Conservation (phyloP, 192 early-diverging fungal species). For the Backusella westeae region DNA sequence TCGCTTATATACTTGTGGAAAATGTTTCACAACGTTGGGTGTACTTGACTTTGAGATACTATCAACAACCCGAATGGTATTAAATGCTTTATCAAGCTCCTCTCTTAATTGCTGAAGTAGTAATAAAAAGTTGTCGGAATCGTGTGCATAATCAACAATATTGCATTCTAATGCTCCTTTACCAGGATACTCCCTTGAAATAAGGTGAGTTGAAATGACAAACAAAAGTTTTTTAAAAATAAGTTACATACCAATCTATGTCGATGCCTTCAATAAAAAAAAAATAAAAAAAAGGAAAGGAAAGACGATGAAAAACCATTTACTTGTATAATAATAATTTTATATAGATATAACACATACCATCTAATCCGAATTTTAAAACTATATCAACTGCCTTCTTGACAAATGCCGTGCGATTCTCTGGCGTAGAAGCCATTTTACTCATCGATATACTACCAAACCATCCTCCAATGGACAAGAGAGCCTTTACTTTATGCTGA, state of each 20-base stretch:
- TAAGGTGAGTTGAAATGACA: not conserved
- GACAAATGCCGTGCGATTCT: not conserved
- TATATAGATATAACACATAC: not conserved
- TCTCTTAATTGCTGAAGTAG: not conserved
- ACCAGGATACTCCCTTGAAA: slow-evolving; percentile 1
- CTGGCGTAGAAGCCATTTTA: slow-evolving; percentile 5
- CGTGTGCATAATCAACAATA: slow-evolving; percentile 3
- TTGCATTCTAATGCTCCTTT: slow-evolving; percentile 9
- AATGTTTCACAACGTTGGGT: not conserved
- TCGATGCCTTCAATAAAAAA: not conserved
- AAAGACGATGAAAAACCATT: not conserved
- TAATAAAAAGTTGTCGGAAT: slow-evolving; percentile 9
- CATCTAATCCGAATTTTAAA: slow-evolving; percentile 4
- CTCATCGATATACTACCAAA: not conserved
- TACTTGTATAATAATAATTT: not conserved
- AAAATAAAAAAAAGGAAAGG: not conserved
- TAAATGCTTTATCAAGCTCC: slow-evolving; percentile 3
- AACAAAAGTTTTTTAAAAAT: not conserved
- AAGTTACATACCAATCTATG: not conserved
- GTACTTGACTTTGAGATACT: not conserved
- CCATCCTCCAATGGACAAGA: slow-evolving; percentile 7
- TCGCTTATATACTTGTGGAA: not conserved
- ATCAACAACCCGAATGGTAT: not conserved
- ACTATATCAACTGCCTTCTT: not conserved
- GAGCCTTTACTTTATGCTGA: not conserved